Conservation (phyloP, 2,329 filamentous ascomycete species). For the Aspergillus spinulosporus region DNA sequence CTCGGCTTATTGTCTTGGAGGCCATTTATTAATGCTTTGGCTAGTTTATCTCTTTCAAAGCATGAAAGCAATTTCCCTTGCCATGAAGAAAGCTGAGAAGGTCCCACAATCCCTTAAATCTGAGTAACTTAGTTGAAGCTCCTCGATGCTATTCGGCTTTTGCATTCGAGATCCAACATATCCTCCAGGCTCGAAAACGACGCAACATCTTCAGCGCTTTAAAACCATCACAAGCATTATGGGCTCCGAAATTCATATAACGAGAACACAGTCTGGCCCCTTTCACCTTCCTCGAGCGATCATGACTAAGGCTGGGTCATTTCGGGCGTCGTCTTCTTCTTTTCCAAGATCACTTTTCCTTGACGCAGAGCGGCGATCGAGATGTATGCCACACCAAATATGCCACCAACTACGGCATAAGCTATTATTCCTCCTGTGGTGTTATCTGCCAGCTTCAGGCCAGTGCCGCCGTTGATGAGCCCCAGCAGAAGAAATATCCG, state of each 20-base stretch:
- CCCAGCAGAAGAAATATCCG: slow-evolving; percentile 49
- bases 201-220: no score
- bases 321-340: not conserved
- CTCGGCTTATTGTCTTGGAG: not conserved
- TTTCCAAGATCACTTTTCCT: slow-evolving; percentile 7
- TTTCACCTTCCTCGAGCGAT: not conserved
- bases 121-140: slow-evolving; percentile 19
- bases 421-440: slow-evolving; percentile 22
- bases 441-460: slow-evolving; percentile 45
- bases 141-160: not conserved
- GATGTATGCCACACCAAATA: slow-evolving; percentile 14
- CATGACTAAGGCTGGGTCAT: slow-evolving; percentile 1
- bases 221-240: not conserved
- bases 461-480: slow-evolving; percentile 55
- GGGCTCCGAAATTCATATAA: not conserved
- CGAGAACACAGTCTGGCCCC: not conserved
- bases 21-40: not conserved
- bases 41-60: slow-evolving; percentile 31
- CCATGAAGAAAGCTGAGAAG: slow-evolving; percentile 27
- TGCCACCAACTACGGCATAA: slow-evolving; percentile 16
- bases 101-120: slow-evolving; percentile 28
- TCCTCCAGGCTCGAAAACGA: not conserved
- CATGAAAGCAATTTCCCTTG: slow-evolving; percentile 32
- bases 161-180: not conserved
- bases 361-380: slow-evolving; percentile 2